A percentile compares a stretch with the other conserved stretches of the same genome.
Conservation (phyloP, 108 stramenopile species). For the Skeletonema costatum region DNA sequence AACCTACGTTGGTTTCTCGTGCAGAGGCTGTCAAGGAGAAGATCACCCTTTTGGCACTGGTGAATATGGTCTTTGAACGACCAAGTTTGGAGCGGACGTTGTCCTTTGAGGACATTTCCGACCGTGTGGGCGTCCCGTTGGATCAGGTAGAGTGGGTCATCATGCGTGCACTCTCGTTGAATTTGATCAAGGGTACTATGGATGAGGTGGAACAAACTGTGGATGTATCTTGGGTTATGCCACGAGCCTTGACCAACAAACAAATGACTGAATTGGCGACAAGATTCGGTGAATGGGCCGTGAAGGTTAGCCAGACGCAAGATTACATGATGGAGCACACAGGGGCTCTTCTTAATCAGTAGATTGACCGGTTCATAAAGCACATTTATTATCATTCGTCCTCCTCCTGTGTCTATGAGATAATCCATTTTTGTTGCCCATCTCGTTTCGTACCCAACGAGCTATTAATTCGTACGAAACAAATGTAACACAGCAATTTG, state of each 20-base stretch:
- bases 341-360: constrained; percentile 39
- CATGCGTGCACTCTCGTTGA: constrained; percentile 95
- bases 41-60: constrained; percentile 92
- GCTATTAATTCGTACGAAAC: constrained; percentile 83
- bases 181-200: constrained; percentile 89
- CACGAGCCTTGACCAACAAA: constrained; percentile 84
- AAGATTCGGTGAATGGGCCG: constrained; percentile 88
- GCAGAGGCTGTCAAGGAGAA: constrained; percentile 92
- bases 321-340: constrained; percentile 73
- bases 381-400: not conserved
- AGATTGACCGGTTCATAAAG: not conserved
- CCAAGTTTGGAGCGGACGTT: constrained; percentile 90
- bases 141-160: constrained; percentile 98
- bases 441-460: constrained; percentile 62
- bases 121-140: constrained; percentile 57
- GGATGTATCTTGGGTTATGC: constrained; percentile 97
- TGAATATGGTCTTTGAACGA: constrained; percentile 93
- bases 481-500: constrained; percentile 91
- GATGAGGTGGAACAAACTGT: constrained; percentile 89
- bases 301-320: constrained; percentile 68
- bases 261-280: constrained; percentile 82
- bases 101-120: constrained; percentile 88
- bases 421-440: constrained; percentile 21
- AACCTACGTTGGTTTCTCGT: constrained; percentile 87
- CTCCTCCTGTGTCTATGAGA: not conserved